Conservation (phyloP, 345 rosid species). For the Salix koriyanagi region DNA sequence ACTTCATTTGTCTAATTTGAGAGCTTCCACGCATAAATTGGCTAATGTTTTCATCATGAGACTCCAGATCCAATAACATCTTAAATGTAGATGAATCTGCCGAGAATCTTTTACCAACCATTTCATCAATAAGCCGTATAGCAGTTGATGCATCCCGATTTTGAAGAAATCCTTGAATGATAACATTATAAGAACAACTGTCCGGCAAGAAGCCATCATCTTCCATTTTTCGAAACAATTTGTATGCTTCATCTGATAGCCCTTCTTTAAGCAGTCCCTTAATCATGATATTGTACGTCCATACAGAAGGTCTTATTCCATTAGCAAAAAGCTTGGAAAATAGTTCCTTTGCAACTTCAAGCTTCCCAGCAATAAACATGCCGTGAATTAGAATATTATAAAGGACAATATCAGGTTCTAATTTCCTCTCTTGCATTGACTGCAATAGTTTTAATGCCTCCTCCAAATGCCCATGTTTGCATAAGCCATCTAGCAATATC, state of each 20-base stretch:
- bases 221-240: too few relatives aligned
- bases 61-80: background rate
- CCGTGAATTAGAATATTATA: background rate
- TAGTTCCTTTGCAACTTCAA: background rate
- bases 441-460: background rate
- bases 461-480: background rate
- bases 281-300: too few relatives aligned
- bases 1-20: background rate
- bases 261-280: too few relatives aligned
- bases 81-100: background rate
- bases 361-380: background rate
- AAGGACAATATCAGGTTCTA: background rate
- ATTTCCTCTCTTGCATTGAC: background rate
- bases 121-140: background rate
- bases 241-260: too few relatives aligned
- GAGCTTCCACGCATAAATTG: background rate
- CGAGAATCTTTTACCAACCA: background rate
- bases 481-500: background rate
- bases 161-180: background rate
- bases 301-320: too few relatives aligned
- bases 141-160: background rate
- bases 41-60: background rate
- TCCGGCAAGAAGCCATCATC: too few relatives aligned
- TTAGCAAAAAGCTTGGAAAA: background rate
- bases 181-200: too few relatives aligned